Evolutionary conservation across 2,329 filamentous ascomycete species (phyloP).

Genomic region (Westerdykella aurantiaca): DNA sequence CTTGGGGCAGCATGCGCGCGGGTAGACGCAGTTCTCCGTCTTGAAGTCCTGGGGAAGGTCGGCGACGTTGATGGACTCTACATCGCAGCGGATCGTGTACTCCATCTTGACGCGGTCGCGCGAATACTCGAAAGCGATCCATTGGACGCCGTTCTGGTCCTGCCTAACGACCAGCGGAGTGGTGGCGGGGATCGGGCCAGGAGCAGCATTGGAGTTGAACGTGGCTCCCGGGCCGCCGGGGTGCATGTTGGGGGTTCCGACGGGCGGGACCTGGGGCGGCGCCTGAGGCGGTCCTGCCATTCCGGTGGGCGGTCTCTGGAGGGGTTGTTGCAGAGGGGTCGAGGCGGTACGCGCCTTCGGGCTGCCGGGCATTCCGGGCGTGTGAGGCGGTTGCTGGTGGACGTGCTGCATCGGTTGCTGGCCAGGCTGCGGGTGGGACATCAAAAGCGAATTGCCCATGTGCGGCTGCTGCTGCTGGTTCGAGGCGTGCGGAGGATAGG

Average conservation of each 20-base stretch:
- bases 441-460: slow-evolving; percentile 47
- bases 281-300: slow-evolving; percentile 36
- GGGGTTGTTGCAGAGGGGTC: slow-evolving; percentile 25
- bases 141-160: slow-evolving; percentile 94
- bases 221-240: slow-evolving; percentile 41
- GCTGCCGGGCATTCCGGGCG: slow-evolving; percentile 59
- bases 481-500: slow-evolving; percentile 52
- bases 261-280: slow-evolving; percentile 37
- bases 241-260: slow-evolving; percentile 40
- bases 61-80: slow-evolving; percentile 92
- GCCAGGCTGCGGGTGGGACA: slow-evolving; percentile 47
- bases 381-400: slow-evolving; percentile 40
- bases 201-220: slow-evolving; percentile 83
- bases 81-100: slow-evolving; percentile 96
- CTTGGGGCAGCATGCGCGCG: slow-evolving; percentile 87
- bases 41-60: slow-evolving; percentile 84
- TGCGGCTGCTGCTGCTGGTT: slow-evolving; percentile 52
- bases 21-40: slow-evolving; percentile 97
- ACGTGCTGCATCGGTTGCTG: slow-evolving; percentile 38
- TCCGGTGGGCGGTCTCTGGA: slow-evolving; percentile 54
- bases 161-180: slow-evolving; percentile 91
- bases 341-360: slow-evolving; percentile 47
- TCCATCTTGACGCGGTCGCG: slow-evolving; percentile 98
- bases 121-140: slow-evolving; percentile 98
- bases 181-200: slow-evolving; percentile 92